phyloP scores from a whole-genome alignment of 2,329 filamentous ascomycete genomes.

The Calonectria leucothoes region DNA sequence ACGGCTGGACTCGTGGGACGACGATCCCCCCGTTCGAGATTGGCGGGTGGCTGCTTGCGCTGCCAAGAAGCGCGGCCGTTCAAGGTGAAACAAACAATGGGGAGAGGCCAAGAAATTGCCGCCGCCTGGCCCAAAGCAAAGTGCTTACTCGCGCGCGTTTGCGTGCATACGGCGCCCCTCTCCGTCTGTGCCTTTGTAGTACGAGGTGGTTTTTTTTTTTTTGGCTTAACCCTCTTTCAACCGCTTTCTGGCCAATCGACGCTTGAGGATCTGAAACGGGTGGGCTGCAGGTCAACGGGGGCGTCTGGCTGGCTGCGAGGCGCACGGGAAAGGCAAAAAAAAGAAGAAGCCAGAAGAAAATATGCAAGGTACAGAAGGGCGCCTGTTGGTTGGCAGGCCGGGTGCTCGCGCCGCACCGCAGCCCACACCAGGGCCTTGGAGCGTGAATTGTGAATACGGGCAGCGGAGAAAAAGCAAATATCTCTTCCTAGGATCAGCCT shows the following conservation, averaged over 20 bases:
- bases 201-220: not conserved
- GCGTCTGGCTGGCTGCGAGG: constrained; percentile 1
- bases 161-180: not conserved
- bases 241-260: constrained; percentile 7
- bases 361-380: constrained; percentile 18
- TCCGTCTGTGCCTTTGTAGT: not conserved
- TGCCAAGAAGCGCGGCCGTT: constrained; percentile 10
- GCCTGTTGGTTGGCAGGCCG: constrained; percentile 10
- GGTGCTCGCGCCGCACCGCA: not conserved
- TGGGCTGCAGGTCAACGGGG: constrained; percentile 15
- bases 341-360: not conserved
- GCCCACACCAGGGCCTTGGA: not conserved
- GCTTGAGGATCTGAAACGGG: constrained; percentile 5
- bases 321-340: not conserved
- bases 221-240: not conserved
- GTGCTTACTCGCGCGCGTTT: not conserved
- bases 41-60: constrained; percentile 7
- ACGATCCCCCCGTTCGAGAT: constrained; percentile 7
- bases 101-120: not conserved
- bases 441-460: not conserved
- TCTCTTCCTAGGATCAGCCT: constrained; percentile 4
- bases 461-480: not conserved
- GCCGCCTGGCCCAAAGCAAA: not conserved
- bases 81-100: constrained; percentile 20
- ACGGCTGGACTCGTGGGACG: not conserved